Evolutionary conservation across 768 basidiomycete species (phyloP).

Genomic region (Fomitopsis serialis): DNA sequence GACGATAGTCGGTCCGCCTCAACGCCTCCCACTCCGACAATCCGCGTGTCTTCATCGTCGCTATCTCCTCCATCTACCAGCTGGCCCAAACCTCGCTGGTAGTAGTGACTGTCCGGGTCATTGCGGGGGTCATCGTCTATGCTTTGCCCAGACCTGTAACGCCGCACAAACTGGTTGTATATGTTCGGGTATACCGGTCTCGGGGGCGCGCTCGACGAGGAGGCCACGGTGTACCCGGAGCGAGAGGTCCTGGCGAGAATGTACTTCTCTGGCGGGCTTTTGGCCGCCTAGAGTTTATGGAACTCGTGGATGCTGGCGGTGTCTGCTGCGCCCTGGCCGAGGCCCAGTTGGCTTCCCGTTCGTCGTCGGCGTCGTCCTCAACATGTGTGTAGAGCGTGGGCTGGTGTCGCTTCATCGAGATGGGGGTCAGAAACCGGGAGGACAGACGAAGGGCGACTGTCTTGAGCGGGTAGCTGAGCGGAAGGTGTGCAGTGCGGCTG

Average conservation of each 20-base stretch:
- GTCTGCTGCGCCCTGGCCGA: conserved; percentile 19
- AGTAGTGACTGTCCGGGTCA: conserved; percentile 82
- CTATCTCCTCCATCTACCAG: conserved; percentile 65
- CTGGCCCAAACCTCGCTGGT: conserved; percentile 65
- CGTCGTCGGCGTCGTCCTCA: conserved; percentile 47
- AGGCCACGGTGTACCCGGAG: conserved; percentile 22
- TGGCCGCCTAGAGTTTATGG: conserved; percentile 19
- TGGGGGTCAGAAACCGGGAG: not conserved
- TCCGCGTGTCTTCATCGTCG: conserved; percentile 65
- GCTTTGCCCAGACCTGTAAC: conserved; percentile 63
- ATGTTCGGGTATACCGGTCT: conserved; percentile 50
- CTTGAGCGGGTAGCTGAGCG: not conserved
- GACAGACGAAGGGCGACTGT: not conserved
- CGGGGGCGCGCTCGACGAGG: conserved; percentile 24
- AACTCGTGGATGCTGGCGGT: conserved; percentile 14
- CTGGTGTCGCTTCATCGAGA: conserved; percentile 47
- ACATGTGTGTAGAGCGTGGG: conserved; percentile 66
- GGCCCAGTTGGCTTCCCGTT: conserved; percentile 42
- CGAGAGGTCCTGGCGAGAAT: conserved; percentile 24
- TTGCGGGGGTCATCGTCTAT: conserved; percentile 64
- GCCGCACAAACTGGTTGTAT: conserved; percentile 75
- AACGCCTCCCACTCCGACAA: conserved; percentile 33
- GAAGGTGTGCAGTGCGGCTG: no score
- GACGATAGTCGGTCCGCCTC: conserved; percentile 50
- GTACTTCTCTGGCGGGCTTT: conserved; percentile 25